Evolutionary conservation across 2,329 filamentous ascomycete genomes (phyloP).

Genomic region (Cladosporium velox): DNA sequence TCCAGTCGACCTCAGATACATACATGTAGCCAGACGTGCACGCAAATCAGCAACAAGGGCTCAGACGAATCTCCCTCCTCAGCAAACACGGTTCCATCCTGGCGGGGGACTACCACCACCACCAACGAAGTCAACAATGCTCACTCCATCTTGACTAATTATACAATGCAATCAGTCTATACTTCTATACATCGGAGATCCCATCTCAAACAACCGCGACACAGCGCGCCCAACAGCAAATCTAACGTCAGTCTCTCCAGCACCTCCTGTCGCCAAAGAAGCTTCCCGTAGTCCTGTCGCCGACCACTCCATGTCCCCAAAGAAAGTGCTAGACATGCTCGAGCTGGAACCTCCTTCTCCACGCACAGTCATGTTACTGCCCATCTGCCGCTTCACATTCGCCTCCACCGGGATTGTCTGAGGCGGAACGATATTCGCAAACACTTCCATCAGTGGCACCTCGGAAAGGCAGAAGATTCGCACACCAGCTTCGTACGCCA

Average conservation of each 20-base stretch:
- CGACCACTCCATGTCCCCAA: slow-evolving; percentile 35
- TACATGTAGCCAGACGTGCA: background rate
- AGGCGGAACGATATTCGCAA: slow-evolving; percentile 29
- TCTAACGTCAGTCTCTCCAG: slow-evolving; percentile 35
- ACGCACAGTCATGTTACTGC: slow-evolving; percentile 28
- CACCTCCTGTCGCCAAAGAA: slow-evolving; percentile 32
- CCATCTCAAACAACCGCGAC: slow-evolving; percentile 34
- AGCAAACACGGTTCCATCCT: background rate
- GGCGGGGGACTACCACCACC: too few species aligned
- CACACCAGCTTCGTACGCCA: slow-evolving; percentile 73
- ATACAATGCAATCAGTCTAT: background rate
- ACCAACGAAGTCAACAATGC: background rate
- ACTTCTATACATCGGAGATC: slow-evolving; percentile 22
- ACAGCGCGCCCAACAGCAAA: slow-evolving; percentile 34
- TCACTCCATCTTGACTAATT: background rate
- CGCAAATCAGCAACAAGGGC: background rate
- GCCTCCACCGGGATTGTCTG: slow-evolving; percentile 23
- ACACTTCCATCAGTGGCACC: slow-evolving; percentile 30
- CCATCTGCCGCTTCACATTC: slow-evolving; percentile 21
- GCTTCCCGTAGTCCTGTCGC: slow-evolving; percentile 32
- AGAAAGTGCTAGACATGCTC: slow-evolving; percentile 35
- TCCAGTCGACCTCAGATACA: background rate
- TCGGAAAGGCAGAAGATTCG: slow-evolving; percentile 55
- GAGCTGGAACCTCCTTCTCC: slow-evolving; percentile 32
- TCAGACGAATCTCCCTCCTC: background rate